Evolutionary conservation across 2,329 filamentous ascomycete species (phyloP).

Genomic region (Botrytis hyacinthi): DNA sequence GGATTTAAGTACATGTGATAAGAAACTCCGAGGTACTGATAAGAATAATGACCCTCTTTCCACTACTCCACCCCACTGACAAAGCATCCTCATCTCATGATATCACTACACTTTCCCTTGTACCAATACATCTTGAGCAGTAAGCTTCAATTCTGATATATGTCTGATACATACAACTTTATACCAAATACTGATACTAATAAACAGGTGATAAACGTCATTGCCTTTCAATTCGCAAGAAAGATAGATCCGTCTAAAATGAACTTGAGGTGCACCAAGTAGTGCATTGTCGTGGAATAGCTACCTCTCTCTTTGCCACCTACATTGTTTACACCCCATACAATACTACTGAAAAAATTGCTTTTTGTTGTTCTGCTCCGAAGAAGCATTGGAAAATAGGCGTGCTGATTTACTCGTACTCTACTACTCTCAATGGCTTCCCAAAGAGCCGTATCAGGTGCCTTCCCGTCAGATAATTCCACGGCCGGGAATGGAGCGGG

Average conservation of each 20-base stretch:
- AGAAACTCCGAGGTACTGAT: not conserved
- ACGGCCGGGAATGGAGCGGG: not conserved
- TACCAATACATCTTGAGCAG: not conserved
- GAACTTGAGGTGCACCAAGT: not conserved
- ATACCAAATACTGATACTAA: not conserved
- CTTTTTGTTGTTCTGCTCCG: no score
- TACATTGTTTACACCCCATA: not conserved
- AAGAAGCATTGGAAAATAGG: not conserved
- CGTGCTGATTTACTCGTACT: not conserved
- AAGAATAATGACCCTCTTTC: not conserved
- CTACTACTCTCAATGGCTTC: not conserved
- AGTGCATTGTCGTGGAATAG: not conserved
- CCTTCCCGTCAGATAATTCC: not conserved
- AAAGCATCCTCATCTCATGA: not conserved
- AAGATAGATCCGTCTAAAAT: not conserved
- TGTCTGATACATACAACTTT: not conserved
- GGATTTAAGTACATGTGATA: not conserved
- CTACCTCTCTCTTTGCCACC: not conserved
- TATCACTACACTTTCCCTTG: not conserved
- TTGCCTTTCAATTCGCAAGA: not conserved
- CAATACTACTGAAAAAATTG: not conserved
- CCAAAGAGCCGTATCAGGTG: not conserved
- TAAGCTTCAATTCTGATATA: not conserved
- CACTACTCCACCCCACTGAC: not conserved
- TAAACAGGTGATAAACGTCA: not conserved